Percentiles rank a stretch among this genome's conserved stretches.
These are phyloP conservation scores for Phalaenopsis hybrid DNA, from an alignment of 116 monocot genomes.

Conservation along the genomic window DNA sequence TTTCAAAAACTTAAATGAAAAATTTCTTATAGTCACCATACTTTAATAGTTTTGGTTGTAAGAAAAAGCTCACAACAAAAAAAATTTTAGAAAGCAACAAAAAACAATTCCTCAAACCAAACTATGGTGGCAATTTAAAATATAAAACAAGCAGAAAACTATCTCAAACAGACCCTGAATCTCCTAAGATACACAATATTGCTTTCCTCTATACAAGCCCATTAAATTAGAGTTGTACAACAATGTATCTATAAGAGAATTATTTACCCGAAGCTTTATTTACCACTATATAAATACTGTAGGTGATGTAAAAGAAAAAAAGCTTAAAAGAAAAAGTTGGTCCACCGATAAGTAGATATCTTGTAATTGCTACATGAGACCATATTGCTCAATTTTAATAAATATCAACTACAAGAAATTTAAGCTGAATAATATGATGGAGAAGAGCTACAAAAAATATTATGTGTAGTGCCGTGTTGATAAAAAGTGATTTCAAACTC, in stretches of 20 bases:
- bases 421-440: neutral
- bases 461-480: neutral
- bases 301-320: neutral
- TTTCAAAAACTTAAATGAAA: too few species aligned
- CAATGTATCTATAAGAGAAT: neutral
- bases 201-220: neutral
- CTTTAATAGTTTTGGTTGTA: too few species aligned
- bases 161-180: too few species aligned
- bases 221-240: neutral
- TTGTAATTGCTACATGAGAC: constrained; percentile 3
- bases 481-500: neutral
- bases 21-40: too few species aligned
- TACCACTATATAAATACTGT: neutral
- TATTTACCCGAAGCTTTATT: neutral
- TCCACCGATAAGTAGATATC: neutral
- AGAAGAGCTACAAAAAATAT: neutral
- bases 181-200: neutral
- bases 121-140: too few species aligned
- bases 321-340: neutral
- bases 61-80: too few species aligned
- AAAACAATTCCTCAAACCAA: too few species aligned
- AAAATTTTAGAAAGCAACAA: too few species aligned
- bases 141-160: too few species aligned
- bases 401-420: neutral
- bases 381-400: neutral